phyloP scores from a whole-genome alignment of 495 filamentous ascomycete species.

The Barbatosphaeria neglecta region DNA sequence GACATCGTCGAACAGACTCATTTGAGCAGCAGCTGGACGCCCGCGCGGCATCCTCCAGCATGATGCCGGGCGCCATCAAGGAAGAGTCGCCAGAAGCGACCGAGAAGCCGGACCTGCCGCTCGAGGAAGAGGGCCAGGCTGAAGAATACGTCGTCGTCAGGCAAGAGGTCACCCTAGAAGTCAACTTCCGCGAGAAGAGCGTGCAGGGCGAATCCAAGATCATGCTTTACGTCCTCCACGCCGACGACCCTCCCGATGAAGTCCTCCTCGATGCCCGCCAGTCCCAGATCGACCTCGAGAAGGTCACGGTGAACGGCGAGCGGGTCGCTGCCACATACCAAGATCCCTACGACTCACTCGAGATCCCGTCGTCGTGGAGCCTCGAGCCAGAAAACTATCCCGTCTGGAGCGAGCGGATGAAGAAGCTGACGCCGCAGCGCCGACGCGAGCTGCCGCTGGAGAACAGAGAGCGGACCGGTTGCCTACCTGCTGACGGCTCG shows the following conservation, averaged over 20 bases:
- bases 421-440: conserved; percentile 44
- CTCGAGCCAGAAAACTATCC: conserved; percentile 67
- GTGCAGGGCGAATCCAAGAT: conserved; percentile 74
- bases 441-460: conserved; percentile 29
- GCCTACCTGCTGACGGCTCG: conserved; percentile 30
- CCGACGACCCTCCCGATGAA: conserved; percentile 47
- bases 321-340: conserved; percentile 48
- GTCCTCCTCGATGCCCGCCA: conserved; percentile 80
- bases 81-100: neutral
- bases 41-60: neutral
- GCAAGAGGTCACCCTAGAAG: conserved; percentile 78
- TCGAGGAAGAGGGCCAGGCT: neutral
- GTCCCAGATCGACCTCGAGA: conserved; percentile 51
- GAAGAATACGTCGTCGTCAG: conserved; percentile 49
- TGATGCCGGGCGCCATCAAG: neutral
- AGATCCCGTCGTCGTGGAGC: conserved; percentile 44
- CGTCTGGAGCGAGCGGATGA: conserved; percentile 54
- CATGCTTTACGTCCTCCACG: conserved; percentile 52
- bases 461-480: conserved; percentile 23
- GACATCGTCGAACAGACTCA: no score
- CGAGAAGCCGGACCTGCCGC: neutral
- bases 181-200: conserved; percentile 66
- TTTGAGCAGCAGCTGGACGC: neutral
- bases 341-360: conserved; percentile 60
- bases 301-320: conserved; percentile 62